Evolutionary conservation across 2,329 filamentous ascomycete genomes (phyloP).

Genomic region (Stenocarpella maydis): DNA sequence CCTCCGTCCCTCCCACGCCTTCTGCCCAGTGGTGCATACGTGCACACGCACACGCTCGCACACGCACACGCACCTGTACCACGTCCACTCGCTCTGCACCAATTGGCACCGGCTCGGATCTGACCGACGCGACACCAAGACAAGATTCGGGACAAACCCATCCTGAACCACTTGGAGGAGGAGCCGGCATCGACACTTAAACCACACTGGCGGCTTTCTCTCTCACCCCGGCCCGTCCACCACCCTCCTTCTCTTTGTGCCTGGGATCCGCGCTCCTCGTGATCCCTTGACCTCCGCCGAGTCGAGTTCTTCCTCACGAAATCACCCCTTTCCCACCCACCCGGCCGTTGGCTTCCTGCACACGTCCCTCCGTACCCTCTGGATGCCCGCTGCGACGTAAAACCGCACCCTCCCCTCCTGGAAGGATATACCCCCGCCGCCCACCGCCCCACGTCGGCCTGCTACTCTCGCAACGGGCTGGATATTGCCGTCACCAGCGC

Average conservation of each 20-base stretch:
- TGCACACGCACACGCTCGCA: no score
- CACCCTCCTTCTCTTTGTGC: constrained; percentile 23
- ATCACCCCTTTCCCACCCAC: neutral
- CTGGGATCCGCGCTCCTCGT: neutral
- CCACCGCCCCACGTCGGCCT: neutral
- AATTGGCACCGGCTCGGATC: constrained; percentile 13
- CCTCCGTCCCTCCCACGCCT: neutral
- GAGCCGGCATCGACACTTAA: constrained; percentile 21
- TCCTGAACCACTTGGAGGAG: neutral
- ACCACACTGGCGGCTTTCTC: neutral
- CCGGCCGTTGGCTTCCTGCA: neutral
- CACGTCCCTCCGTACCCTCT: constrained; percentile 10
- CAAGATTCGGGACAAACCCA: constrained; percentile 16
- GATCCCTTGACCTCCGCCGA: constrained; percentile 4
- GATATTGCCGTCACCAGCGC: neutral
- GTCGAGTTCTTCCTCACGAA: constrained; percentile 5
- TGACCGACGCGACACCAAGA: constrained; percentile 25
- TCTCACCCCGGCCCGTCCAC: constrained; percentile 13
- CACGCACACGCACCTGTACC: constrained; percentile 3
- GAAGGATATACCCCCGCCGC: neutral
- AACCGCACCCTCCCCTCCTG: neutral
- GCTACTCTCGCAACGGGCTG: neutral
- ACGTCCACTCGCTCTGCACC: constrained; percentile 29
- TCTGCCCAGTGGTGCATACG: neutral
- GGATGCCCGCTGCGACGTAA: constrained; percentile 7